phyloP scores from a whole-genome alignment of 1,139 yeast genomes.

The Geotrichum restrictum region DNA sequence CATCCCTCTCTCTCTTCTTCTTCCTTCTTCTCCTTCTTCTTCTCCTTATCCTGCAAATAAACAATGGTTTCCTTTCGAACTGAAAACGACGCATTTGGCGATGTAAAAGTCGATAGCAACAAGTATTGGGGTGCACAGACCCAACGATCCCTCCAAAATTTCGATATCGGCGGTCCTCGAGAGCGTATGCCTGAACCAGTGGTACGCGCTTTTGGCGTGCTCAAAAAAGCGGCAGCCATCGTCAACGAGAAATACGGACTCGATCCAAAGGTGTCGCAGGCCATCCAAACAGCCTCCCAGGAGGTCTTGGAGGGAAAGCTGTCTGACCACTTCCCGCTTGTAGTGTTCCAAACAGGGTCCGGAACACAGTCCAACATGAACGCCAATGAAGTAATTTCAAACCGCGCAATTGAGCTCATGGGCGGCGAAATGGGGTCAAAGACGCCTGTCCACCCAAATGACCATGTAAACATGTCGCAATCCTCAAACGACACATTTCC shows the following conservation, averaged over 20 bases:
- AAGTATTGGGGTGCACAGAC: slow-evolving; percentile 98
- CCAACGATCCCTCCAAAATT: slow-evolving; percentile 80
- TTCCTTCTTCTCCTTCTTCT: too few species aligned
- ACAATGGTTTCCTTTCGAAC: slow-evolving; percentile 41
- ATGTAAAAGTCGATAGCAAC: slow-evolving; percentile 78
- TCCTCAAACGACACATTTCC: slow-evolving; percentile 97
- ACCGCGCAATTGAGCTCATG: slow-evolving; percentile 91
- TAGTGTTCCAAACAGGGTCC: slow-evolving; percentile 97
- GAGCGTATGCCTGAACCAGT: slow-evolving; percentile 91
- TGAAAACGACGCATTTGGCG: slow-evolving; percentile 96
- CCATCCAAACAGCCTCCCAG: slow-evolving; percentile 90
- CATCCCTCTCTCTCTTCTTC: too few species aligned
- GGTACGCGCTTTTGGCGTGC: slow-evolving; percentile 84
- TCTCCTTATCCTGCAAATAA: too few species aligned
- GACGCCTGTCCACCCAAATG: slow-evolving; percentile 94
- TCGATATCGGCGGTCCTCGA: slow-evolving; percentile 89
- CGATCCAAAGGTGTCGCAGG: slow-evolving; percentile 76
- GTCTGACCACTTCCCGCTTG: slow-evolving; percentile 92
- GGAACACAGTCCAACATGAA: slow-evolving; percentile 99
- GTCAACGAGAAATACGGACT: slow-evolving; percentile 84
- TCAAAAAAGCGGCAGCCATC: slow-evolving; percentile 92
- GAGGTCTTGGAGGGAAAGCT: slow-evolving; percentile 92
- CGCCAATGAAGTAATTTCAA: slow-evolving; percentile 96
- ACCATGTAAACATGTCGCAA: slow-evolving; percentile 97
- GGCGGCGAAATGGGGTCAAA: slow-evolving; percentile 92